Percentiles rank a stretch among this genome's conserved stretches.
These are phyloP conservation scores for Gossypium mustelinum DNA, from an alignment of 345 rosid species.

Conservation along the genomic window DNA sequence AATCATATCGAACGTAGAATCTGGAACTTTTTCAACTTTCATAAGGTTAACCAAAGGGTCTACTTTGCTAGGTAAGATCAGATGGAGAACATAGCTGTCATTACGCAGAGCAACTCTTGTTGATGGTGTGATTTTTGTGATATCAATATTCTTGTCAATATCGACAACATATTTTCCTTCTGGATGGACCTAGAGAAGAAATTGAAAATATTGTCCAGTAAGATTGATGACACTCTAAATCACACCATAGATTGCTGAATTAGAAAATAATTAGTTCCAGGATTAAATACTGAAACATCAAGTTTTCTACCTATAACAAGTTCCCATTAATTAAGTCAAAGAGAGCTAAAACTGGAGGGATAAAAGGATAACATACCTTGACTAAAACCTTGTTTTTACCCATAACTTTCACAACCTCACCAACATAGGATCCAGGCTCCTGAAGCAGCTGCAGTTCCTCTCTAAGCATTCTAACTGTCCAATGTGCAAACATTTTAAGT, in stretches of 20 bases:
- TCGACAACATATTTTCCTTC: slow-evolving; percentile 98
- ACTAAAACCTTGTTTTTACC: slow-evolving; percentile 95
- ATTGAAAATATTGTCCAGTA: not conserved
- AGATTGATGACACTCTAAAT: not conserved
- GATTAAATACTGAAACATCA: not conserved
- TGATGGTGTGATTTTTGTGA: slow-evolving; percentile 86
- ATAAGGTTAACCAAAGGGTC: slow-evolving; percentile 97
- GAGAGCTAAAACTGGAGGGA: not conserved
- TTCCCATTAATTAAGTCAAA: not conserved
- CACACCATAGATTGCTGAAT: not conserved
- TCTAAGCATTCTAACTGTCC: slow-evolving; percentile 83
- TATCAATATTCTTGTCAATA: slow-evolving; percentile 87
- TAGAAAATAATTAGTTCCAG: not conserved
- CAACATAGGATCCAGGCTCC: slow-evolving; percentile 99
- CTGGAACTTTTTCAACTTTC: slow-evolving; percentile 99
- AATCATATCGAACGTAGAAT: slow-evolving; percentile 98
- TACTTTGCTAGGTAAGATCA: slow-evolving; percentile 87
- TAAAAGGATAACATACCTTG: slow-evolving; percentile 48
- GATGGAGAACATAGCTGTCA: slow-evolving; percentile 96
- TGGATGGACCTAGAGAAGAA: slow-evolving; percentile 75
- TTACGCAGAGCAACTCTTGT: slow-evolving; percentile 97
- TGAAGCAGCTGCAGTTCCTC: slow-evolving; percentile 97
- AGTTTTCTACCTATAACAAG: not conserved
- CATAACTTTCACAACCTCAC: slow-evolving; percentile 99
- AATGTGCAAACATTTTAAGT: slow-evolving; percentile 2